Conservation (phyloP, 1,139 yeast species). For the Chernovozyma sophiae-reginae region DNA sequence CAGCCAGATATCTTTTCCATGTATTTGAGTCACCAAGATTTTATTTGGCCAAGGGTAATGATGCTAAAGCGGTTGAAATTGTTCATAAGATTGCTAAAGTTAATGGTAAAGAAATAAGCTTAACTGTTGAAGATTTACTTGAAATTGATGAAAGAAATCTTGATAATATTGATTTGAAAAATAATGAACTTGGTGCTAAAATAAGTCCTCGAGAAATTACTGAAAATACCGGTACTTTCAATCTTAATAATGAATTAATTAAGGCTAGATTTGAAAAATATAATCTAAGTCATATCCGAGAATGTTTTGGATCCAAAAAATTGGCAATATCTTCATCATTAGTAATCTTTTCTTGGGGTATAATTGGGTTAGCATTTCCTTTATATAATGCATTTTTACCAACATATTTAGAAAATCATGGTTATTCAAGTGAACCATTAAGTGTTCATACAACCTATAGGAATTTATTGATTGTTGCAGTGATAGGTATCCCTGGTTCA, state of each 20-base stretch:
- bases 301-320: constrained; percentile 32
- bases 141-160: constrained; percentile 20
- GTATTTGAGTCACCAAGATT: constrained; percentile 40
- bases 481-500: constrained; percentile 41
- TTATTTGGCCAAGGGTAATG: constrained; percentile 36
- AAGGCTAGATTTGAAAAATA: constrained; percentile 25
- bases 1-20: constrained; percentile 30
- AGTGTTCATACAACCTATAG: constrained; percentile 35
- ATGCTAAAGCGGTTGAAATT: constrained; percentile 32
- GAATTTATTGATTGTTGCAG: constrained; percentile 38
- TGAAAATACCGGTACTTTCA: constrained; percentile 5
- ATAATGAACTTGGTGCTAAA: neutral
- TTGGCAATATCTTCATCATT: constrained; percentile 31
- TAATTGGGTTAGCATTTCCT: constrained; percentile 45
- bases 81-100: constrained; percentile 34
- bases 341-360: constrained; percentile 38
- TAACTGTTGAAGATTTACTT: constrained; percentile 30
- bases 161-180: neutral
- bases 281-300: constrained; percentile 28
- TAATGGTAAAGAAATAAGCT: constrained; percentile 20
- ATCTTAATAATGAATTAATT: constrained; percentile 15
- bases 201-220: neutral
- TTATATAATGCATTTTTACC: constrained; percentile 43
- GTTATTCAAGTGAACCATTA: constrained; percentile 27
- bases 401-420: constrained; percentile 32